Conservation (phyloP, 805 yeast genomes). For the Yarrowia porcina region DNA sequence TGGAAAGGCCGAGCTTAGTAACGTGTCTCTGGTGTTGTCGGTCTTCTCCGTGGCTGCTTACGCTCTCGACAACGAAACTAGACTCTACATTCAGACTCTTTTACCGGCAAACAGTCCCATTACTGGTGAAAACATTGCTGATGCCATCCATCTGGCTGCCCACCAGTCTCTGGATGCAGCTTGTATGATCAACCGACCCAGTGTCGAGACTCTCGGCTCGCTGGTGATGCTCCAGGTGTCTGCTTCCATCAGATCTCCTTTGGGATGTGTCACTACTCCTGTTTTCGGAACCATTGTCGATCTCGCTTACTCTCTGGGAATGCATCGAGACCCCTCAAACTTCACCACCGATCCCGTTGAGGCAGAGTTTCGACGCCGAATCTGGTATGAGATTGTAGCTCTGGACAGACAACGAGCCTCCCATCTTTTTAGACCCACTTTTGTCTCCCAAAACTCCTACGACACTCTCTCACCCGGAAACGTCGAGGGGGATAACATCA, state of each 20-base stretch:
- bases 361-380: conserved; percentile 35
- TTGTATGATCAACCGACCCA: conserved; percentile 4
- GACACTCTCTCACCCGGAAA: conserved; percentile 20
- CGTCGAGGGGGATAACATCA: conserved; percentile 13
- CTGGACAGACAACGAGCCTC: conserved; percentile 22
- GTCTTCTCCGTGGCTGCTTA: conserved; percentile 2
- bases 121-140: neutral
- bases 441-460: conserved; percentile 23
- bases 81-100: neutral
- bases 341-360: conserved; percentile 36
- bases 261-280: conserved; percentile 20
- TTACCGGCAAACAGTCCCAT: neutral
- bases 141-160: neutral
- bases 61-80: neutral
- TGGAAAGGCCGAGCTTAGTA: neutral
- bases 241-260: neutral
- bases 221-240: conserved; percentile 11
- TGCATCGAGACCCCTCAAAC: conserved; percentile 39
- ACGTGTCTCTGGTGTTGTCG: conserved; percentile 1
- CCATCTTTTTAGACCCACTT: conserved; percentile 7
- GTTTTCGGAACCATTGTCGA: conserved; percentile 35
- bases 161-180: conserved; percentile 2
- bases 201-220: conserved; percentile 17
- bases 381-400: conserved; percentile 32
- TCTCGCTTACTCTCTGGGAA: conserved; percentile 38